Conservation (phyloP, 1,139 yeast species). For the Hyphopichia khmerensis region DNA sequence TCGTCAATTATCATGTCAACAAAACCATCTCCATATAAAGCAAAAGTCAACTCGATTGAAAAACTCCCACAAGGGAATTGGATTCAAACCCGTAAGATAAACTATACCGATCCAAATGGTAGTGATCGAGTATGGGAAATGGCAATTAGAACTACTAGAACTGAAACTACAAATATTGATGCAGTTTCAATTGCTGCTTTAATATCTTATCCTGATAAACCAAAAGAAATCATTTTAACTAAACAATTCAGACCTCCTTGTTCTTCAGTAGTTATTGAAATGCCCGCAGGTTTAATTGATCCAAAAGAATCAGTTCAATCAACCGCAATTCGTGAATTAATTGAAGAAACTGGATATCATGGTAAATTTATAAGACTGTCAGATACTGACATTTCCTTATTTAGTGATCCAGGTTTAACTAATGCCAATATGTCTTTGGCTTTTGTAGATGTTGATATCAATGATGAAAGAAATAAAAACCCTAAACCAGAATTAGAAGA, state of each 20-base stretch:
- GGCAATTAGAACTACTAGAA: slow-evolving; percentile 81
- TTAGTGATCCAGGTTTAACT: slow-evolving; percentile 91
- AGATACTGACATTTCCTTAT: slow-evolving; percentile 47
- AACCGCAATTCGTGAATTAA: slow-evolving; percentile 83
- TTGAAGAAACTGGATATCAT: slow-evolving; percentile 89
- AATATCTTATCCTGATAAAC: slow-evolving; percentile 42
- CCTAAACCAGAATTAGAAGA: slow-evolving; percentile 82
- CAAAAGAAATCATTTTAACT: slow-evolving; percentile 66
- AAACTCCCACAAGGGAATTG: slow-evolving; percentile 36
- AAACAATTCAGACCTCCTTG: slow-evolving; percentile 94
- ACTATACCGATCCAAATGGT: slow-evolving; percentile 72
- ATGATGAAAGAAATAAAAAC: slow-evolving; percentile 58
- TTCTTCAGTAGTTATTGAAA: slow-evolving; percentile 80
- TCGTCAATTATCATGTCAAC: slow-evolving; percentile 3
- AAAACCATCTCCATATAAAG: slow-evolving; percentile 36
- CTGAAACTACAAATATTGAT: slow-evolving; percentile 64
- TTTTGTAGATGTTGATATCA: slow-evolving; percentile 72
- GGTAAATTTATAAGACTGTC: slow-evolving; percentile 57
- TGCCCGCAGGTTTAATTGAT: slow-evolving; percentile 94
- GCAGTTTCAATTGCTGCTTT: slow-evolving; percentile 88
- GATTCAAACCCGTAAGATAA: slow-evolving; percentile 55
- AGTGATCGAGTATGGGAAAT: slow-evolving; percentile 78
- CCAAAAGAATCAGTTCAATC: slow-evolving; percentile 73
- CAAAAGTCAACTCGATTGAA: slow-evolving; percentile 33
- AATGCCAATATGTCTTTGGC: slow-evolving; percentile 86